Evolutionary conservation across 164 flowering plant genomes (phyloP).

Genomic region (Chimonanthus salicifolius): DNA sequence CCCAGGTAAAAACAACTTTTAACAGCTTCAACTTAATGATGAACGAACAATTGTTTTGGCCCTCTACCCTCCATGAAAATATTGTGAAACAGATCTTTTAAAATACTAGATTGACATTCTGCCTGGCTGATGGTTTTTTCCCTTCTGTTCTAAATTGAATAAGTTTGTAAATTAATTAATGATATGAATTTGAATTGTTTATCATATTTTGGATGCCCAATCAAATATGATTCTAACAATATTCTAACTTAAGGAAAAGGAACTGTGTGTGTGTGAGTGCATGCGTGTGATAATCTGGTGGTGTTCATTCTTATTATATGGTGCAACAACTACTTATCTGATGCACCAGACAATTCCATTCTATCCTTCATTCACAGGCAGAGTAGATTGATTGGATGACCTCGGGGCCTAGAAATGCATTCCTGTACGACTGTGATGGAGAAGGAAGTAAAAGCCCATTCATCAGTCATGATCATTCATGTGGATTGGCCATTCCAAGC

Average conservation of each 20-base stretch:
- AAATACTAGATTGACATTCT: neutral
- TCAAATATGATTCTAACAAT: no score
- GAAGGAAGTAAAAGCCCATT: neutral
- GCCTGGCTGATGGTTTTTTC: neutral
- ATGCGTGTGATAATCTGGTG: no score
- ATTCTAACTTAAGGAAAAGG: no score
- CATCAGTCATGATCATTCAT: neutral
- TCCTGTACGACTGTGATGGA: neutral
- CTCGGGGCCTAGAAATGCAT: neutral
- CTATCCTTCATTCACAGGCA: no score
- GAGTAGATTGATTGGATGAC: no score
- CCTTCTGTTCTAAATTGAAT: neutral
- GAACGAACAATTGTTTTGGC: neutral
- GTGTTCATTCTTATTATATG: no score
- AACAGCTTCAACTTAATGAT: neutral
- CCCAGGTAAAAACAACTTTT: slow-evolving; percentile 53
- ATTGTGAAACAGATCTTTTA: no score
- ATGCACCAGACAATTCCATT: no score
- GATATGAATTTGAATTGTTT: no score
- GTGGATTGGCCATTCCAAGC: neutral
- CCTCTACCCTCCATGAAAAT: neutral
- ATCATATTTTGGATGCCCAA: no score
- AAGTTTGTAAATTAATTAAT: neutral
- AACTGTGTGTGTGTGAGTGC: no score
- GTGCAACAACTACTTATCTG: no score